Conservation (phyloP, 73 alveolate genomes). For the Paramecium caudatum region DNA sequence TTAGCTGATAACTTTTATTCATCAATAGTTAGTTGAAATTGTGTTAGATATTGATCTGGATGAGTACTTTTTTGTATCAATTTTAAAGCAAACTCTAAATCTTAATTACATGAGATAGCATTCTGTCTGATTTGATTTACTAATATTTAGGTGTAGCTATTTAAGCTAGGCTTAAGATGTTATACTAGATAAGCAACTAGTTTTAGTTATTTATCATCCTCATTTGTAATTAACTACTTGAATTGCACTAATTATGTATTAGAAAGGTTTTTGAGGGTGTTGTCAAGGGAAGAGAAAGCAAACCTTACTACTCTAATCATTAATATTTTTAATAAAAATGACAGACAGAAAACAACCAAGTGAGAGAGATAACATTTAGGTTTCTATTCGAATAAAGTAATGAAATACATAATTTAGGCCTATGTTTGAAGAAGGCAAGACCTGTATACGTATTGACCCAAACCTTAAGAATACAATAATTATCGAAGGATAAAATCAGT, state of each 20-base stretch:
- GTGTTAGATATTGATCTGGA: neutral
- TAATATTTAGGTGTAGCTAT: neutral
- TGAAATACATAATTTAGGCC: constrained; percentile 40
- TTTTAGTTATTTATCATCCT: constrained; percentile 26
- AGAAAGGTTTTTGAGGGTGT: constrained; percentile 12
- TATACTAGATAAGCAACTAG: constrained; percentile 26
- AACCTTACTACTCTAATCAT: too few species aligned
- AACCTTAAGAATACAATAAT: constrained; percentile 53
- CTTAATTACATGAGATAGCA: neutral
- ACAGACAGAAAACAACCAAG: constrained; percentile 8
- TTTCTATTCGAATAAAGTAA: constrained; percentile 62
- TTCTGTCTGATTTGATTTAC: neutral
- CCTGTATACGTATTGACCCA: constrained; percentile 42
- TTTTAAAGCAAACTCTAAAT: constrained; percentile 50
- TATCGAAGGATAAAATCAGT: constrained; percentile 33
- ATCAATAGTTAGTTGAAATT: neutral
- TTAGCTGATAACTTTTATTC: neutral
- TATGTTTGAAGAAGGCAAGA: constrained; percentile 40
- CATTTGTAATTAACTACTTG: neutral
- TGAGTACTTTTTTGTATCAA: neutral
- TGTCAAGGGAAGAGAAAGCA: neutral
- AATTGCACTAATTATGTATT: neutral
- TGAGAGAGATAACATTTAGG: constrained; percentile 56
- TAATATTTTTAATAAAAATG: constrained; percentile 38
- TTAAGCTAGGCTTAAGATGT: neutral